Conservation (phyloP, 139 green algal genomes). For the Chlorella ohadii region DNA sequence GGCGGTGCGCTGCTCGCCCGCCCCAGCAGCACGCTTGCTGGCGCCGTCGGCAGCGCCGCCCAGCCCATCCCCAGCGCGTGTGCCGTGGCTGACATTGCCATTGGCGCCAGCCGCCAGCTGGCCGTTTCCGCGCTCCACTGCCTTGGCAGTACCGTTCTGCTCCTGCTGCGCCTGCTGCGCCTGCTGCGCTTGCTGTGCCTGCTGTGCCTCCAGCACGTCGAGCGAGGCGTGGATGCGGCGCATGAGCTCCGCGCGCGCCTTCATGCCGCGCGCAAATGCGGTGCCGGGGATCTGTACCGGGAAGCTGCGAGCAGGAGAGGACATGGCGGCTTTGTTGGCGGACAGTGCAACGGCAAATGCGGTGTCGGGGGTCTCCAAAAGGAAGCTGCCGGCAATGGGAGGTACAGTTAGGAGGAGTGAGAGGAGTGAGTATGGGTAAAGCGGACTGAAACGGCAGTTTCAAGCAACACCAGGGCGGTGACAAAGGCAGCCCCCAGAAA, state of each 20-base stretch:
- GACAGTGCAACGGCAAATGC: too few species aligned
- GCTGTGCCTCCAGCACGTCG: neutral
- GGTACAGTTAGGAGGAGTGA: too few species aligned
- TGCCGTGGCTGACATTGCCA: too few species aligned
- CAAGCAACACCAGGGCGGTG: too few species aligned
- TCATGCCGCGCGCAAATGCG: slow-evolving; percentile 22
- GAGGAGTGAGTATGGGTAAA: too few species aligned
- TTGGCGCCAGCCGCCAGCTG: too few species aligned
- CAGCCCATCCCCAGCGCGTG: neutral
- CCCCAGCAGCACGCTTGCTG: too few species aligned
- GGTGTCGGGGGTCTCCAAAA: too few species aligned
- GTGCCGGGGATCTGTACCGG: slow-evolving; percentile 15
- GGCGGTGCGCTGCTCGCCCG: neutral
- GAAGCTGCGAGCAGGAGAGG: slow-evolving; percentile 12
- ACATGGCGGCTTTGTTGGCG: too few species aligned
- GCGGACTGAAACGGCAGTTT: too few species aligned
- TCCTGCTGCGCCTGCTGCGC: neutral
- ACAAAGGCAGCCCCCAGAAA: too few species aligned
- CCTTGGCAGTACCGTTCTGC: neutral
- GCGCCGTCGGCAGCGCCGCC: neutral
- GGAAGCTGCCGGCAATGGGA: too few species aligned
- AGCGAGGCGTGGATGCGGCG: slow-evolving; percentile 25
- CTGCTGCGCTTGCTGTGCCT: neutral
- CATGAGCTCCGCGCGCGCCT: neutral
- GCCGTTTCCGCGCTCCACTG: neutral